Evolutionary conservation across 108 stramenopile species (phyloP).

Genomic region (Bacterosira constricta): DNA sequence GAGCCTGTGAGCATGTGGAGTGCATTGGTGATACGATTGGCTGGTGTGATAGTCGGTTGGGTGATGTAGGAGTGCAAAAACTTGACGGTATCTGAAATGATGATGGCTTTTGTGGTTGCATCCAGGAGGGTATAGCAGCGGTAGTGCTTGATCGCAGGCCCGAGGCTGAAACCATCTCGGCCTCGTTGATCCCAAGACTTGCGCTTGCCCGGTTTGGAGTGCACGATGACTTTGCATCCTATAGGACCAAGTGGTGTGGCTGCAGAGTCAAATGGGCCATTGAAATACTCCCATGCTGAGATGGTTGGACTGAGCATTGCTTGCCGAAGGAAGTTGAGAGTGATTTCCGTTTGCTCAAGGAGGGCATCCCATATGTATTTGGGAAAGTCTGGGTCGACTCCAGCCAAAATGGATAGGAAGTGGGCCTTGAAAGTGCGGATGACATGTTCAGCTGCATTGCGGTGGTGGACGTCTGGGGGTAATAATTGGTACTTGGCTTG

Average conservation of each 20-base stretch:
- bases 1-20: no score
- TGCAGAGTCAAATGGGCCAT: constrained; percentile 16
- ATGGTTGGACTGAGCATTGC: neutral
- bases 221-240: neutral
- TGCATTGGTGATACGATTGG: no score
- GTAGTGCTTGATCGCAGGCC: neutral
- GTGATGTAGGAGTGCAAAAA: no score
- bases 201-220: neutral
- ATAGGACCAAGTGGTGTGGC: constrained; percentile 13
- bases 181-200: neutral
- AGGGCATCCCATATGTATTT: constrained; percentile 5
- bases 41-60: no score
- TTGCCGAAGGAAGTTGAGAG: constrained; percentile 7
- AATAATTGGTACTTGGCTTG: constrained; percentile 31
- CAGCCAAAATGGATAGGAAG: neutral
- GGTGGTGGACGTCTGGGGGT: constrained; percentile 28
- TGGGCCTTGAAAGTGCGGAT: neutral
- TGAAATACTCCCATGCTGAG: neutral
- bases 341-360: neutral
- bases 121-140: no score
- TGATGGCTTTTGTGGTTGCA: no score
- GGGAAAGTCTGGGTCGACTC: constrained; percentile 2
- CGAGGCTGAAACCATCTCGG: neutral
- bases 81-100: no score
- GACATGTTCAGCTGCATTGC: constrained; percentile 44